Evolutionary conservation across 306 rosid species (phyloP).

Genomic region (Castanospermum australe): DNA sequence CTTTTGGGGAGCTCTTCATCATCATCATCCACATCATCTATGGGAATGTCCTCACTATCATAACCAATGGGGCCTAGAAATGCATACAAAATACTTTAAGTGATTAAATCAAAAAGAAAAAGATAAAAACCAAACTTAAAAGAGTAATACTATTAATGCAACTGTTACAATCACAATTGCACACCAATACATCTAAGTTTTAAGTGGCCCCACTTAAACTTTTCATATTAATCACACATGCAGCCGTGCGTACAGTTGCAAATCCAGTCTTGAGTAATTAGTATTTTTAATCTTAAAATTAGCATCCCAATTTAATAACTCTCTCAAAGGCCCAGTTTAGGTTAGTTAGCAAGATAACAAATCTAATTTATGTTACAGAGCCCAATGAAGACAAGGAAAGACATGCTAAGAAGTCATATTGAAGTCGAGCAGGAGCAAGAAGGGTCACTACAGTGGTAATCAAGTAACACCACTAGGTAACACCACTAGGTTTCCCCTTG

Average conservation of each 20-base stretch:
- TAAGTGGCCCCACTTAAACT: not conserved
- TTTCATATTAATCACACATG: not conserved
- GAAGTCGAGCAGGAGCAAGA: not conserved
- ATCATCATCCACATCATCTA: slow-evolving; percentile 74
- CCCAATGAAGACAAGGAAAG: not conserved
- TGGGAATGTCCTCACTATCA: slow-evolving; percentile 69
- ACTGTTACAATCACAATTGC: not conserved
- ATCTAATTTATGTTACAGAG: not conserved
- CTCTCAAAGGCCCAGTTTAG: not conserved
- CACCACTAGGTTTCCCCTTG: not conserved
- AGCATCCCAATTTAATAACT: not conserved
- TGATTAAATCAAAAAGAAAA: not conserved
- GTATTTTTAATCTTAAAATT: not conserved
- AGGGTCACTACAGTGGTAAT: not conserved
- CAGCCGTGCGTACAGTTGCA: not conserved
- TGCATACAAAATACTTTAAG: not conserved
- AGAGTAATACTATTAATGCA: not conserved
- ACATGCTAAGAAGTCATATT: not conserved
- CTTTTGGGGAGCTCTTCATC: slow-evolving; percentile 45
- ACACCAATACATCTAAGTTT: not conserved
- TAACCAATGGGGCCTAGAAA: slow-evolving; percentile 40
- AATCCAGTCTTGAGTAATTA: not conserved
- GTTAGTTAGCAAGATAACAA: not conserved
- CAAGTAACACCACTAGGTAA: not conserved
- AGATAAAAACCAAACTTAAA: not conserved